Conservation (phyloP, 805 yeast species). For the Wickerhamomyces chambardii region DNA sequence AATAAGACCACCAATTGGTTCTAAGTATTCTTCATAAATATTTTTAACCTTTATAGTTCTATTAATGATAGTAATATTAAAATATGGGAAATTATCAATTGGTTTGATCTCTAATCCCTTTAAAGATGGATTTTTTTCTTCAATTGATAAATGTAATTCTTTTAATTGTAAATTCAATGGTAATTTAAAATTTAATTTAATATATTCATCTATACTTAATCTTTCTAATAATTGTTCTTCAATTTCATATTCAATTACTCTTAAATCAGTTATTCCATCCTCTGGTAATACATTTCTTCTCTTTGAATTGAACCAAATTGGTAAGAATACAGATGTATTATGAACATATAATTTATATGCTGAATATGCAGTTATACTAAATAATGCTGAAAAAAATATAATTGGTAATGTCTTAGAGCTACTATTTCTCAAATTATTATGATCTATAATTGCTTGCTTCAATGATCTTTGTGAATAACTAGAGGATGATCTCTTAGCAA, state of each 20-base stretch:
- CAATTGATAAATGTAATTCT: constrained; percentile 15
- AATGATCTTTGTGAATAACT: too few relatives aligned
- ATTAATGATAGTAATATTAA: constrained; percentile 6
- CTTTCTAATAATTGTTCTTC: constrained; percentile 16
- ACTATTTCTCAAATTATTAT: too few relatives aligned
- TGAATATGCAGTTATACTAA: neutral
- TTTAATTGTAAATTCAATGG: constrained; percentile 9
- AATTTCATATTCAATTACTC: constrained; percentile 9
- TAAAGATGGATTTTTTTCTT: constrained; percentile 10
- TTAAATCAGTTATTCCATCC: constrained; percentile 8
- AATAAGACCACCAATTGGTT: constrained; percentile 9
- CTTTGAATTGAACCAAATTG: constrained; percentile 11
- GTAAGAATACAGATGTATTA: constrained; percentile 6
- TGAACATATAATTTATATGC: neutral
- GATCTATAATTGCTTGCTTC: neutral
- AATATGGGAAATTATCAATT: constrained; percentile 4
- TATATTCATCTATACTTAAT: constrained; percentile 9
- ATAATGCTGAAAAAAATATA: neutral
- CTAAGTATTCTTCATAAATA: constrained; percentile 9
- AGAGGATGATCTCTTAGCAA: too few relatives aligned
- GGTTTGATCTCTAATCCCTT: constrained; percentile 17
- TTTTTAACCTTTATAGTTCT: constrained; percentile 11
- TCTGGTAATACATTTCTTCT: constrained; percentile 4
- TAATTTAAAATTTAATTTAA: constrained; percentile 11
- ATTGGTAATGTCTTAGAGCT: neutral